These are phyloP conservation scores for Hanseniaspora jakobsenii DNA, from an alignment of 805 yeast genomes.

Conservation along the genomic window DNA sequence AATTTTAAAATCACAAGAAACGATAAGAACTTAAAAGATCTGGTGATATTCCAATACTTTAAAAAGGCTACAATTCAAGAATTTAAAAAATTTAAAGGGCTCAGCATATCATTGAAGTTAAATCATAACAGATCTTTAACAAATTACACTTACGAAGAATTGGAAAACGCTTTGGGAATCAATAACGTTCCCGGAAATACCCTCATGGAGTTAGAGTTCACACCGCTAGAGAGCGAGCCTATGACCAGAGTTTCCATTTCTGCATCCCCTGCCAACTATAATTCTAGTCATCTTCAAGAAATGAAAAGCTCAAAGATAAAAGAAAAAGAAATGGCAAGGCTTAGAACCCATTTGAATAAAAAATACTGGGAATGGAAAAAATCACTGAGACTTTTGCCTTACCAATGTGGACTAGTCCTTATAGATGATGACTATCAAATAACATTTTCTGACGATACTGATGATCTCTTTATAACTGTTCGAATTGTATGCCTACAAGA, in stretches of 20 bases:
- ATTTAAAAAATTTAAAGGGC: constrained; percentile 12
- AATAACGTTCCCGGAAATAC: no score
- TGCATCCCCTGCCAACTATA: constrained; percentile 10
- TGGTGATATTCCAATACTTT: constrained; percentile 12
- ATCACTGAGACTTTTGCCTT: constrained; percentile 20
- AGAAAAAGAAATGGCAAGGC: no score
- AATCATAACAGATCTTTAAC: background rate
- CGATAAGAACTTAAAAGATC: constrained; percentile 1
- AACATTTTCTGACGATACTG: constrained; percentile 21
- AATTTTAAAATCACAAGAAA: constrained; percentile 3
- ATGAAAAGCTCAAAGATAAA: no score
- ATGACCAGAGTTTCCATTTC: constrained; percentile 13
- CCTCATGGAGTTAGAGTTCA: no score
- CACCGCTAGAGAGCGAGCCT: constrained; percentile 8
- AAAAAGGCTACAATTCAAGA: constrained; percentile 9
- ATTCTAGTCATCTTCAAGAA: no score
- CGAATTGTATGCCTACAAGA: constrained; percentile 24
- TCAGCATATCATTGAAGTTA: constrained; percentile 6
- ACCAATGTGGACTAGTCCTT: constrained; percentile 24
- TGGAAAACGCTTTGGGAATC: no score
- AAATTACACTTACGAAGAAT: no score
- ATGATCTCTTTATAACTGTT: constrained; percentile 24
- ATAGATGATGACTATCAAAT: constrained; percentile 27
- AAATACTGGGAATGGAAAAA: constrained; percentile 23
- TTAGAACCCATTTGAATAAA: constrained; percentile 12